A percentile compares a stretch with the other conserved stretches of the same genome.
phyloP scores from a whole-genome alignment of 2,329 filamentous ascomycete species.

The Arachnopeziza araneosa region DNA sequence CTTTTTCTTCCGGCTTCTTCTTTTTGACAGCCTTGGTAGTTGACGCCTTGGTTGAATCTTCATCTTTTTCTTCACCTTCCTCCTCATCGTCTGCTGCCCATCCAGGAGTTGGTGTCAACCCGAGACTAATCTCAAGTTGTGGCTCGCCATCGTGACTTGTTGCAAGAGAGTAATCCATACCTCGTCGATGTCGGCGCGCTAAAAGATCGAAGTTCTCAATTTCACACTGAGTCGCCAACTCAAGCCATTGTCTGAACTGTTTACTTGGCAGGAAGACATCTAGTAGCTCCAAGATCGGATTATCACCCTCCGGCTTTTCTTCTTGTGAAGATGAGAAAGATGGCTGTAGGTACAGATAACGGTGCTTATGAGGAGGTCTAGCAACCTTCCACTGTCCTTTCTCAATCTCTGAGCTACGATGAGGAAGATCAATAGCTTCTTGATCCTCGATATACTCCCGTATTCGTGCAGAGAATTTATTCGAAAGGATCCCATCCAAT shows the following conservation, averaged over 20 bases:
- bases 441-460: slow-evolving; percentile 63
- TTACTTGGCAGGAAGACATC: slow-evolving; percentile 77
- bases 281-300: slow-evolving; percentile 70
- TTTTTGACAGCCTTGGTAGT: slow-evolving; percentile 31
- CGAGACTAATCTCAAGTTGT: slow-evolving; percentile 80
- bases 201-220: slow-evolving; percentile 71
- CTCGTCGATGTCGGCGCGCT: slow-evolving; percentile 81
- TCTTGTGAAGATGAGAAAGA: slow-evolving; percentile 26
- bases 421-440: slow-evolving; percentile 45
- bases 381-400: slow-evolving; percentile 66
- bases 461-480: slow-evolving; percentile 70
- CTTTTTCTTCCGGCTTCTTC: slow-evolving; percentile 20
- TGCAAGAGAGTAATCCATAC: slow-evolving; percentile 87
- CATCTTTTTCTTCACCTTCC: slow-evolving; percentile 40
- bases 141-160: slow-evolving; percentile 74
- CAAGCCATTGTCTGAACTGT: slow-evolving; percentile 86
- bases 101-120: slow-evolving; percentile 75
- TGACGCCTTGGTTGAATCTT: slow-evolving; percentile 32
- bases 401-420: slow-evolving; percentile 50
- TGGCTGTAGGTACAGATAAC: slow-evolving; percentile 74
- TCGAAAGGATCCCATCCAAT: slow-evolving; percentile 70
- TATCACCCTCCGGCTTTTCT: slow-evolving; percentile 22
- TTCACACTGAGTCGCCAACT: slow-evolving; percentile 70
- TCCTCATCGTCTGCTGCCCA: slow-evolving; percentile 71
- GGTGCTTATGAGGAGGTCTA: slow-evolving; percentile 89